A percentile compares a stretch with the other conserved stretches of the same genome.
These are phyloP conservation scores for Nissolia schottii DNA, from an alignment of 306 rosid genomes.

Conservation along the genomic window DNA sequence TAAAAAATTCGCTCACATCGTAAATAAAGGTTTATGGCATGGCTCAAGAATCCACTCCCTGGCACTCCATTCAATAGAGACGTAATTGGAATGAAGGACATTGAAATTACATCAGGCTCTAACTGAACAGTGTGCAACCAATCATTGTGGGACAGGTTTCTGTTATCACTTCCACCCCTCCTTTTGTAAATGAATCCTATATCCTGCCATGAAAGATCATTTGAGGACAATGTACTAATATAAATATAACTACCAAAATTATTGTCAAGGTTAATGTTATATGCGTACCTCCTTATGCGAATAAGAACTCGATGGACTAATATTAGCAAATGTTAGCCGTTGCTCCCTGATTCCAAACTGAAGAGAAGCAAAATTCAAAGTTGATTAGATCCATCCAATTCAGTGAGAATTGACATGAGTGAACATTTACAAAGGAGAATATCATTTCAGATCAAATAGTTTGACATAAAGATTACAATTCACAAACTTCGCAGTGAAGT, in stretches of 20 bases:
- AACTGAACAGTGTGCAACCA: constrained; percentile 87
- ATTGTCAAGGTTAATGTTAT: constrained; percentile 16
- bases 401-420: background rate
- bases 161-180: constrained; percentile 79
- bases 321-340: constrained; percentile 68
- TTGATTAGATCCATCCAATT: constrained; percentile 20
- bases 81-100: constrained; percentile 92
- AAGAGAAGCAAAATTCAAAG: constrained; percentile 28
- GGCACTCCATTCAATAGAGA: constrained; percentile 92
- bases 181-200: constrained; percentile 66
- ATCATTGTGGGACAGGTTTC: constrained; percentile 57
- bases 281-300: constrained; percentile 79
- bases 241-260: constrained; percentile 1
- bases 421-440: background rate
- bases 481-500: background rate
- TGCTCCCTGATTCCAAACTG: constrained; percentile 84
- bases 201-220: constrained; percentile 53
- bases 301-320: constrained; percentile 73
- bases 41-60: constrained; percentile 98
- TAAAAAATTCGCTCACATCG: constrained; percentile 68
- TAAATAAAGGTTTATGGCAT: constrained; percentile 93
- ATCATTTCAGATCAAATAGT: background rate
- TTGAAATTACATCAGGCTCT: constrained; percentile 90
- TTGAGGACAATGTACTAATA: constrained; percentile 11
- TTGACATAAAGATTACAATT: background rate